Conservation (phyloP, 257 asterid genomes). For the Ajuga chamaepitys region DNA sequence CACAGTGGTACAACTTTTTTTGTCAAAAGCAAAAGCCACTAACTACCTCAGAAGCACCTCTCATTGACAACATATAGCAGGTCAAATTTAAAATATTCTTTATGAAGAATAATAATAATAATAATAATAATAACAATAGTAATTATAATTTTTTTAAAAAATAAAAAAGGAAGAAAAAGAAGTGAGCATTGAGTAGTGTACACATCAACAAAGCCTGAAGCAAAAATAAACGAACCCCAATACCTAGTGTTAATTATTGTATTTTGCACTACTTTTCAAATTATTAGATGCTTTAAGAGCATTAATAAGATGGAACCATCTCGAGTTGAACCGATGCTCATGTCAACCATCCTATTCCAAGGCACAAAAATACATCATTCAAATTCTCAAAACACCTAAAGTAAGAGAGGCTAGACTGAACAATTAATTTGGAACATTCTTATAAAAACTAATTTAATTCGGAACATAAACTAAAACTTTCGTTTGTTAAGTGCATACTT, state of each 20-base stretch:
- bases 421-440: neutral
- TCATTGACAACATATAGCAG: neutral
- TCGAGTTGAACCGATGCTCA: neutral
- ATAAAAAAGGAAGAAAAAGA: too few species aligned
- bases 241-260: neutral
- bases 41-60: neutral
- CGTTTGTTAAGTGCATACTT: conserved; percentile 1
- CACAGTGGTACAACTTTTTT: neutral
- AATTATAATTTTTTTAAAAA: too few species aligned
- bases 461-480: neutral
- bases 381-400: neutral
- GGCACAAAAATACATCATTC: neutral
- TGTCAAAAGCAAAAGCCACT: neutral
- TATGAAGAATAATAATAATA: too few species aligned
- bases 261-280: neutral
- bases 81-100: neutral
- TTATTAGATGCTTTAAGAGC: neutral
- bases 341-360: neutral
- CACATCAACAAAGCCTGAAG: neutral
- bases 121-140: too few species aligned
- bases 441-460: too few species aligned
- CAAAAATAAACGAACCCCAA: neutral
- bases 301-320: neutral
- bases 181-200: neutral
- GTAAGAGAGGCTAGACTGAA: conserved; percentile 2